Percentiles rank a stretch among this genome's conserved stretches.
Evolutionary conservation across 2,329 filamentous ascomycete species (phyloP).

Genomic region (Xylariaceae sp.): DNA sequence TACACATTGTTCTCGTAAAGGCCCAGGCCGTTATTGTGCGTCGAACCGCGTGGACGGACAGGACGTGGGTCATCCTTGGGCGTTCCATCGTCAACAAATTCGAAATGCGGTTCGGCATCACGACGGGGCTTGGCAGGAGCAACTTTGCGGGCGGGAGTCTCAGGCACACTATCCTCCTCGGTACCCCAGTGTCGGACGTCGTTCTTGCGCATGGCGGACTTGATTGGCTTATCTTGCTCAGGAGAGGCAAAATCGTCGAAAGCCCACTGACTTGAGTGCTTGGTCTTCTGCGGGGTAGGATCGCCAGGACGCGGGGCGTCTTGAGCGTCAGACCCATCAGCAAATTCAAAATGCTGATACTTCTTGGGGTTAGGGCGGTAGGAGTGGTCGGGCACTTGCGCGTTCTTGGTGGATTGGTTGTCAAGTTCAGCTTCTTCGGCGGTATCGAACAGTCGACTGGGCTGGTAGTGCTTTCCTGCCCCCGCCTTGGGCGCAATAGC

Average conservation of each 20-base stretch:
- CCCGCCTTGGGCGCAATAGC: constrained; percentile 44
- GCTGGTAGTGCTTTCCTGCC: constrained; percentile 57
- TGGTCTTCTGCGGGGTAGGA: constrained; percentile 46
- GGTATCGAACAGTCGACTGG: constrained; percentile 60
- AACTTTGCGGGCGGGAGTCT: constrained; percentile 55
- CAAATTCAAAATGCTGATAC: constrained; percentile 82
- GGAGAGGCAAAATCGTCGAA: constrained; percentile 88
- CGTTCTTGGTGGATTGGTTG: constrained; percentile 36
- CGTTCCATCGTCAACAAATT: constrained; percentile 71
- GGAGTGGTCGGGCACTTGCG: constrained; percentile 36
- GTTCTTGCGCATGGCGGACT: constrained; percentile 53
- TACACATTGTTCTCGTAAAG: constrained; percentile 78
- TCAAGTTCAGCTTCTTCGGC: constrained; percentile 43
- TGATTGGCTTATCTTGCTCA: constrained; percentile 54
- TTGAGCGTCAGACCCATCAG: constrained; percentile 55
- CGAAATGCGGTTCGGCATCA: constrained; percentile 78
- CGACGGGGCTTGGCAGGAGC: constrained; percentile 65
- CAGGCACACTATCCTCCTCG: constrained; percentile 57
- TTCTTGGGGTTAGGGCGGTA: constrained; percentile 70
- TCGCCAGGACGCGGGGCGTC: constrained; percentile 41
- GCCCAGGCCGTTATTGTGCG: constrained; percentile 62
- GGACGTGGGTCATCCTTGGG: constrained; percentile 47
- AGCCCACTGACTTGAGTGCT: constrained; percentile 73
- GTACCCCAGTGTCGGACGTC: constrained; percentile 77
- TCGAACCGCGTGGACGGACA: constrained; percentile 48